phyloP scores from a whole-genome alignment of 2,329 filamentous ascomycete genomes.

The Aspergillus novoparasiticus region DNA sequence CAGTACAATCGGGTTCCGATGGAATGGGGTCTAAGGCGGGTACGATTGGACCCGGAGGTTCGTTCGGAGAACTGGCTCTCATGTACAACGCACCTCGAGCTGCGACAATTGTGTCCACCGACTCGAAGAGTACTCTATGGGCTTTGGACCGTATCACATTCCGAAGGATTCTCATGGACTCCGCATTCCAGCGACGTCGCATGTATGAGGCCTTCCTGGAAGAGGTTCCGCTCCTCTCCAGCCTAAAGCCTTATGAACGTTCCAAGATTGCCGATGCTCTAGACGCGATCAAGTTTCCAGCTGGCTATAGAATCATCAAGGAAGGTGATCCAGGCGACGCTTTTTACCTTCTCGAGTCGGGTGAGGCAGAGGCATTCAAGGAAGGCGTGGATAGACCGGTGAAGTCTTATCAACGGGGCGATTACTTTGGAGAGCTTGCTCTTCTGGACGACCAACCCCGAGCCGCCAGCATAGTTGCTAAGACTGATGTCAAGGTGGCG shows the following conservation, averaged over 20 bases:
- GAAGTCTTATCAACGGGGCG: constrained; percentile 83
- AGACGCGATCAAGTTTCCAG: constrained; percentile 82
- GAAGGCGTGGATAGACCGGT: constrained; percentile 70
- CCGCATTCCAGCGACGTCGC: constrained; percentile 89
- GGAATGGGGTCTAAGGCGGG: constrained; percentile 83
- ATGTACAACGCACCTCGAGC: constrained; percentile 99
- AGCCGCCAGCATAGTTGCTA: constrained; percentile 82
- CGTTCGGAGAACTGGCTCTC: constrained; percentile 92
- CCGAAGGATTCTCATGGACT: constrained; percentile 97
- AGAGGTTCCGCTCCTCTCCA: constrained; percentile 82
- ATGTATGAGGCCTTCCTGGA: constrained; percentile 98
- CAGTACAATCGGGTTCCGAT: constrained; percentile 75
- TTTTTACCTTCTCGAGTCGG: constrained; percentile 88
- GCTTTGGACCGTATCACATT: constrained; percentile 94
- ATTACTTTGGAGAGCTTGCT: constrained; percentile 96
- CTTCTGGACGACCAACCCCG: constrained; percentile 90
- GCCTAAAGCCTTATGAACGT: constrained; percentile 86
- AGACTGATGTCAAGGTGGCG: constrained; percentile 88
- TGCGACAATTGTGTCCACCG: constrained; percentile 85
- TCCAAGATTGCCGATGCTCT: constrained; percentile 97
- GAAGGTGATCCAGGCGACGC: constrained; percentile 90
- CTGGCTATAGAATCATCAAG: constrained; percentile 80
- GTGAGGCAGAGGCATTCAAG: constrained; percentile 85
- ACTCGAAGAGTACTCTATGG: constrained; percentile 81
- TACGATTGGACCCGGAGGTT: constrained; percentile 81